phyloP scores from a whole-genome alignment of 139 green algal genomes.

The Chlorella vulgaris region DNA sequence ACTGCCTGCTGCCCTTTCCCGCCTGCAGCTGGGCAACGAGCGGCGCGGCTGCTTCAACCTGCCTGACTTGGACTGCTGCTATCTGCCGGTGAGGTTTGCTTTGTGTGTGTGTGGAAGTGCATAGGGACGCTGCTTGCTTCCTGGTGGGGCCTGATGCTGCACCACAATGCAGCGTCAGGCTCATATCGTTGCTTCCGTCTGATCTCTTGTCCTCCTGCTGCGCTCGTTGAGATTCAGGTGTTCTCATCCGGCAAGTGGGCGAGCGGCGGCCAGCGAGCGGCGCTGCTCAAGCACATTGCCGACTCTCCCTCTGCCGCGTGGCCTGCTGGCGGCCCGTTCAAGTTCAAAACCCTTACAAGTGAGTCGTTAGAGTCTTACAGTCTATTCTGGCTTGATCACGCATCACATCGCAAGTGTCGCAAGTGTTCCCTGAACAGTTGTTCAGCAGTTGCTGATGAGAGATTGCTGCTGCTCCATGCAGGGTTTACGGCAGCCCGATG shows the following conservation, averaged over 20 bases:
- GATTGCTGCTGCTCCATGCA: too few species aligned
- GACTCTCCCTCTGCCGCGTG: neutral
- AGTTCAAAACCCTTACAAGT: conserved; percentile 8
- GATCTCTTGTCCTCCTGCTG: neutral
- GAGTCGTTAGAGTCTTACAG: neutral
- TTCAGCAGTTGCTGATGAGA: too few species aligned
- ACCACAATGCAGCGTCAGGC: neutral
- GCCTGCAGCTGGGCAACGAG: conserved; percentile 10
- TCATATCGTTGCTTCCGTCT: neutral
- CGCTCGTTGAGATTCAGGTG: neutral
- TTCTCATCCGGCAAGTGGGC: conserved; percentile 8
- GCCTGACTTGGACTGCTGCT: conserved; percentile 5
- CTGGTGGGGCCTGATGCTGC: too few species aligned
- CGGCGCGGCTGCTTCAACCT: conserved; percentile 20
- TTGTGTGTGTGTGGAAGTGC: neutral
- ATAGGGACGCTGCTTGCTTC: neutral
- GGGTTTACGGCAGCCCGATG: conserved; percentile 27
- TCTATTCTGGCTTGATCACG: too few species aligned
- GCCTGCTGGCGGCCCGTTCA: neutral
- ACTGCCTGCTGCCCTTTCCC: too few species aligned
- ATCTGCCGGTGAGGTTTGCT: conserved; percentile 2
- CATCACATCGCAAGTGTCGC: too few species aligned
- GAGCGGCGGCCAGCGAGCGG: neutral
- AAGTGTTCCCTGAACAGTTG: too few species aligned
- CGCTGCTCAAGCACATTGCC: conserved; percentile 18